Evolutionary conservation across 495 filamentous ascomycete species (phyloP).

Genomic region (Penicillium waksmanii): DNA sequence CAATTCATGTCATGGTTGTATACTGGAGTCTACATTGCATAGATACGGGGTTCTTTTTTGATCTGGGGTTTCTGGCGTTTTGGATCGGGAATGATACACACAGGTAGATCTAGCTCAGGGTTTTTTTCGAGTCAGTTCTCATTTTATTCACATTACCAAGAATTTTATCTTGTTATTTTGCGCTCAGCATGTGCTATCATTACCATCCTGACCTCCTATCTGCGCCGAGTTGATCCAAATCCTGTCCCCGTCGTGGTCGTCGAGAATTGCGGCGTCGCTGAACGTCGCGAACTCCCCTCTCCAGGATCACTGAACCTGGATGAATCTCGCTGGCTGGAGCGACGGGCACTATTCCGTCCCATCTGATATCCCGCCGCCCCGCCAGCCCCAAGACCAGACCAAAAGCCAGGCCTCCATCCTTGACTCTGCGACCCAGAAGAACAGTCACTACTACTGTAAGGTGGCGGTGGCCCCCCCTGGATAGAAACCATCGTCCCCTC

Average conservation of each 20-base stretch:
- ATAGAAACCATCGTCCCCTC: slow-evolving; percentile 50
- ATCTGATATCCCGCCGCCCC: slow-evolving; percentile 72
- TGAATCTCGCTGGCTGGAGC: slow-evolving; percentile 27
- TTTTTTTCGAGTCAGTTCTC: not conserved
- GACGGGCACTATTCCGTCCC: slow-evolving; percentile 51
- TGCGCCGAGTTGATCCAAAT: slow-evolving; percentile 83
- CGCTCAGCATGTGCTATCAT: not conserved
- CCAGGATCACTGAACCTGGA: slow-evolving; percentile 38
- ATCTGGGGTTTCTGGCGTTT: slow-evolving; percentile 20
- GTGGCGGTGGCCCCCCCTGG: slow-evolving; percentile 60
- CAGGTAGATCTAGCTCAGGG: slow-evolving; percentile 11
- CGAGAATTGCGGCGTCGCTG: slow-evolving; percentile 44
- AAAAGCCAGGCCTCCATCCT: slow-evolving; percentile 86
- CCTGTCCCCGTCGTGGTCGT: slow-evolving; percentile 75
- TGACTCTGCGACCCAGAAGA: not conserved
- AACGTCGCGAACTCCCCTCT: slow-evolving; percentile 52
- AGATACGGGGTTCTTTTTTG: slow-evolving; percentile 7
- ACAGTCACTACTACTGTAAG: slow-evolving; percentile 44
- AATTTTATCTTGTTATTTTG: not conserved
- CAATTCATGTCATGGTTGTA: not conserved
- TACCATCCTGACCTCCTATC: slow-evolving; percentile 49
- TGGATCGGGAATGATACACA: slow-evolving; percentile 14
- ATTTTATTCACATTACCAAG: not conserved
- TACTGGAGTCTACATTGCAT: not conserved
- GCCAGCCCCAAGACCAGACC: slow-evolving; percentile 75